These are phyloP conservation scores for Pyricularia pennisetigena DNA, from an alignment of 2,329 filamentous ascomycete species.

Conservation along the genomic window DNA sequence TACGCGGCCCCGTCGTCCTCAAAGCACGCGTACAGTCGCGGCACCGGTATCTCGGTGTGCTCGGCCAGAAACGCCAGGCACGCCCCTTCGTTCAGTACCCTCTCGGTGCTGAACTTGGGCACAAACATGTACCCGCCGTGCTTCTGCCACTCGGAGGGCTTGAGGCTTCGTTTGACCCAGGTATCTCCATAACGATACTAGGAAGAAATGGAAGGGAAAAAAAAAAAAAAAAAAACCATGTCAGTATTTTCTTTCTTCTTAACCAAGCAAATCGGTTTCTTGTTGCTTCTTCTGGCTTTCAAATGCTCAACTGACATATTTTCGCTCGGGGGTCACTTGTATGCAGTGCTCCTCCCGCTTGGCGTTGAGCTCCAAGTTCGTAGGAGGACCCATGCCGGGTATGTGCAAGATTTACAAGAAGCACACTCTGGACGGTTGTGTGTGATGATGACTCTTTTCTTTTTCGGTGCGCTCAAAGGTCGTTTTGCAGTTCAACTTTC, in stretches of 20 bases:
- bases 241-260: neutral
- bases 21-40: conserved; percentile 15
- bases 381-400: conserved; percentile 6
- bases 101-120: conserved; percentile 18
- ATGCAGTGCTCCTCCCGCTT: conserved; percentile 8
- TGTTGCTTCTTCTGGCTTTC: neutral
- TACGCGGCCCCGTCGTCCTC: conserved; percentile 21
- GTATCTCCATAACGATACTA: conserved; percentile 16
- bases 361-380: conserved; percentile 7
- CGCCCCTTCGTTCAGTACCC: conserved; percentile 19
- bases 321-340: conserved; percentile 7
- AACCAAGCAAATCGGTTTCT: too few relatives aligned
- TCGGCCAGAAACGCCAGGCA: conserved; percentile 15
- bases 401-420: neutral
- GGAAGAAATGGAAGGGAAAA: too few relatives aligned
- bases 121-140: conserved; percentile 17
- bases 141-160: conserved; percentile 18
- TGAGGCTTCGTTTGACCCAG: conserved; percentile 21
- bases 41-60: conserved; percentile 19
- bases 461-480: neutral
- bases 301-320: conserved; percentile 5
- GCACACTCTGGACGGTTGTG: neutral
- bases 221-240: neutral
- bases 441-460: neutral
- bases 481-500: neutral